These are phyloP conservation scores for Hemisphaericaspora xylanilytica DNA, from an alignment of 1,139 yeast species.

Conservation along the genomic window DNA sequence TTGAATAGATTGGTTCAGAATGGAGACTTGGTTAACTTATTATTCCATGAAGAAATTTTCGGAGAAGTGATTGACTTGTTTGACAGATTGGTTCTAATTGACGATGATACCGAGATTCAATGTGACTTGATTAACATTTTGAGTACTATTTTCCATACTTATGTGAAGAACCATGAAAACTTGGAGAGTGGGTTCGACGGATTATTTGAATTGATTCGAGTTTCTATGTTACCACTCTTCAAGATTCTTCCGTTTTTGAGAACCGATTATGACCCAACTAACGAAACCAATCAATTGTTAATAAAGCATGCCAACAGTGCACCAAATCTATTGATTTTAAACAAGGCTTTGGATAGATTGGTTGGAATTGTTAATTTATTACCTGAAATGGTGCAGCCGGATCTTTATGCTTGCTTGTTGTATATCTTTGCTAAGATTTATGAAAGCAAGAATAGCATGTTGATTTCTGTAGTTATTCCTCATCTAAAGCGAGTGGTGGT, in stretches of 20 bases:
- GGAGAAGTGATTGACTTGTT: constrained; percentile 73
- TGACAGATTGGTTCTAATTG: constrained; percentile 68
- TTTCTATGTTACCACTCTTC: constrained; percentile 66
- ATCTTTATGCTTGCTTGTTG: constrained; percentile 67
- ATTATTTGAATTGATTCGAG: constrained; percentile 73
- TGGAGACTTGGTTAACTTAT: constrained; percentile 54
- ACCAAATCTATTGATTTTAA: constrained; percentile 41
- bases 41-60: constrained; percentile 69
- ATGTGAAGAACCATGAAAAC: constrained; percentile 22
- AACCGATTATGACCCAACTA: constrained; percentile 39
- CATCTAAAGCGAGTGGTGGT: constrained; percentile 50
- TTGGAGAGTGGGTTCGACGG: constrained; percentile 67
- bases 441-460: constrained; percentile 44
- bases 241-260: constrained; percentile 60
- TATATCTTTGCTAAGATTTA: constrained; percentile 61
- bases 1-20: constrained; percentile 58
- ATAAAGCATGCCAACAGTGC: constrained; percentile 35
- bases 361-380: constrained; percentile 61
- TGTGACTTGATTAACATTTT: constrained; percentile 56
- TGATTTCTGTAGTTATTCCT: constrained; percentile 56
- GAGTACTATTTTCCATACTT: constrained; percentile 43
- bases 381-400: constrained; percentile 66
- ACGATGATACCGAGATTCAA: constrained; percentile 51
- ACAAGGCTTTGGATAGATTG: constrained; percentile 53
- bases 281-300: constrained; percentile 30